A percentile compares a stretch with the other conserved stretches of the same genome.
Conservation (phyloP, 2,329 filamentous ascomycete genomes). For the Venturia asperata region DNA sequence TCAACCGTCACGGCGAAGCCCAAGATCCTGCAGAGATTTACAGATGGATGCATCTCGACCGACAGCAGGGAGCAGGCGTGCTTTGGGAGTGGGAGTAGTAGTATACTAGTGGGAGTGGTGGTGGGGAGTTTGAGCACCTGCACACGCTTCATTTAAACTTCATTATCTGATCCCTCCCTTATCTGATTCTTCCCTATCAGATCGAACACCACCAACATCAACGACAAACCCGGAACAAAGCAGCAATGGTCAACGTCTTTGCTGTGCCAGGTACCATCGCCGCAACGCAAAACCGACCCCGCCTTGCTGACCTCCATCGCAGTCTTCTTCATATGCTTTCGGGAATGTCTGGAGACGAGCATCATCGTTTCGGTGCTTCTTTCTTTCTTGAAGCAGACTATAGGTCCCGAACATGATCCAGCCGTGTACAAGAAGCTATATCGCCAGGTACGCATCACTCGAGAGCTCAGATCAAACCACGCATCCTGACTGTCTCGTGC, state of each 20-base stretch:
- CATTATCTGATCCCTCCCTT: constrained; percentile 17
- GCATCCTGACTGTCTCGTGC: constrained; percentile 15
- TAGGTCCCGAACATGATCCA: constrained; percentile 57
- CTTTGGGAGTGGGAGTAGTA: too few species aligned
- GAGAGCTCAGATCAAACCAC: neutral
- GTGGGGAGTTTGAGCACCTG: too few species aligned
- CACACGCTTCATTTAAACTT: neutral
- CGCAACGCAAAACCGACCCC: neutral
- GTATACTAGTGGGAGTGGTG: too few species aligned
- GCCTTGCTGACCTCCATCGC: neutral
- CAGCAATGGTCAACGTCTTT: constrained; percentile 58
- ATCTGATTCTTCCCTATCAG: constrained; percentile 22
- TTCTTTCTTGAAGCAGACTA: constrained; percentile 75
- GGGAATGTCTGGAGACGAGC: constrained; percentile 73
- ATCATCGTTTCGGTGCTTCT: constrained; percentile 85
- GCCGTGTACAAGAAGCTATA: constrained; percentile 60
- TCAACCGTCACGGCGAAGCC: too few species aligned
- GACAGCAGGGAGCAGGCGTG: too few species aligned
- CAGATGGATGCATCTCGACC: too few species aligned
- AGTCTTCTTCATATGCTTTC: constrained; percentile 87
- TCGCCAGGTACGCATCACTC: constrained; percentile 45
- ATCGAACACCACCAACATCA: constrained; percentile 15
- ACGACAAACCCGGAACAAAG: constrained; percentile 31
- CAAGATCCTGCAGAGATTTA: too few species aligned
- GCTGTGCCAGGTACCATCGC: constrained; percentile 52